phyloP scores from a whole-genome alignment of 371 early-diverging fungal genomes.

The Mucor circinelloides region DNA sequence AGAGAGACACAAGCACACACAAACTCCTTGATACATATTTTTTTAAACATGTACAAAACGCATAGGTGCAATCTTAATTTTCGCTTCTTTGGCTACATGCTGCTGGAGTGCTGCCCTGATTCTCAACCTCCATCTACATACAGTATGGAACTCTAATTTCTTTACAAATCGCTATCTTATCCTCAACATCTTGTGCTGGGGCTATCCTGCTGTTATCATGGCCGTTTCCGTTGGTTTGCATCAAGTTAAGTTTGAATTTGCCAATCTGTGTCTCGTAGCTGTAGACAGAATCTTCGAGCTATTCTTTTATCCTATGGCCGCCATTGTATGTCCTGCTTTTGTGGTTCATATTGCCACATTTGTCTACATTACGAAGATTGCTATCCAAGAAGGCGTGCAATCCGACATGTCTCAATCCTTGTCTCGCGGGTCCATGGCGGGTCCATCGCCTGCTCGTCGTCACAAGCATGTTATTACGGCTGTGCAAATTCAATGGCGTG shows the following conservation, averaged over 20 bases:
- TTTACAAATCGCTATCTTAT: constrained; percentile 56
- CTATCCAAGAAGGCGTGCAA: constrained; percentile 46
- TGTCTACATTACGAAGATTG: constrained; percentile 61
- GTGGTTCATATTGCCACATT: constrained; percentile 64
- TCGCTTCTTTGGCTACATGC: constrained; percentile 58
- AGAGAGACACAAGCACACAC: background rate
- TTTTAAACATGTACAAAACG: background rate
- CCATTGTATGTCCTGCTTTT: constrained; percentile 59
- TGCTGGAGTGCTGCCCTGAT: constrained; percentile 67
- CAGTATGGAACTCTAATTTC: constrained; percentile 67
- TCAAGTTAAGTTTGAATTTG: constrained; percentile 61
- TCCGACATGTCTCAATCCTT: constrained; percentile 54
- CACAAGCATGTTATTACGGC: constrained; percentile 63
- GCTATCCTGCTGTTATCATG: constrained; percentile 55
- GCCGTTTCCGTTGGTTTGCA: constrained; percentile 48
- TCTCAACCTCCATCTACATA: constrained; percentile 67
- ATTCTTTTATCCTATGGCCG: constrained; percentile 67
- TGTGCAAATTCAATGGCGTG: constrained; percentile 72
- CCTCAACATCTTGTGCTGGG: constrained; percentile 65
- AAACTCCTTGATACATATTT: background rate
- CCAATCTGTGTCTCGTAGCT: constrained; percentile 61
- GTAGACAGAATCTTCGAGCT: constrained; percentile 51
- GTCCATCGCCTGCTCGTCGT: constrained; percentile 38
- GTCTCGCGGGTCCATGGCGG: constrained; percentile 28
- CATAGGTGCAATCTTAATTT: constrained; percentile 55